These are phyloP conservation scores for Tetraselmis chui DNA, from an alignment of 139 green algal genomes.

Conservation along the genomic window DNA sequence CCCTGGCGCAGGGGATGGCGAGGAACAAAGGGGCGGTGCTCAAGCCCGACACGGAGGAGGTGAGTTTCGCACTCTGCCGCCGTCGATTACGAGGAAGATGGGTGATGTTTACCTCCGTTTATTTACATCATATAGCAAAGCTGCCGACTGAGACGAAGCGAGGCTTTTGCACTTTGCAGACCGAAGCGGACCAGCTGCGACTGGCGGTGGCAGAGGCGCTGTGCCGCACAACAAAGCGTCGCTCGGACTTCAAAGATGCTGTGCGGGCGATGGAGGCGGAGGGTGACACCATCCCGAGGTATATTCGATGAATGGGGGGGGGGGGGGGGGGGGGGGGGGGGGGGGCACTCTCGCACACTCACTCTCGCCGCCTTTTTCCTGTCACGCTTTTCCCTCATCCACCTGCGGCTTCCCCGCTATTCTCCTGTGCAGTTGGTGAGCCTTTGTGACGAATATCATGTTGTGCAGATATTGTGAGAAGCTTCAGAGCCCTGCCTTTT, in stretches of 20 bases:
- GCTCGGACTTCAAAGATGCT: conserved; percentile 37
- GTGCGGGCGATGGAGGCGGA: conserved; percentile 33
- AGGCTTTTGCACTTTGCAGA: background rate
- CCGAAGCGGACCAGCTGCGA: conserved; percentile 43
- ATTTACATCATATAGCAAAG: conserved; percentile 4
- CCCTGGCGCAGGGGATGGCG: conserved; percentile 40
- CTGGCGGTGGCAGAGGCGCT: conserved; percentile 49
- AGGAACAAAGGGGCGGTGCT: conserved; percentile 40
- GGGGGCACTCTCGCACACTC: too few relatives aligned
- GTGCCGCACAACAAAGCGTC: conserved; percentile 36
- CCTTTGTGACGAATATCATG: too few relatives aligned
- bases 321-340: too few relatives aligned
- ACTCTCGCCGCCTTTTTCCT: background rate
- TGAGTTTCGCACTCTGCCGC: background rate
- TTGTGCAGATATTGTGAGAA: conserved; percentile 48
- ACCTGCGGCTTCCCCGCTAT: too few relatives aligned
- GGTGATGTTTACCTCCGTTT: too few relatives aligned
- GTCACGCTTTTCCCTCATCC: too few relatives aligned
- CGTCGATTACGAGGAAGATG: background rate
- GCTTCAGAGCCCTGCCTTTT: conserved; percentile 41
- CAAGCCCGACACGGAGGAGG: conserved; percentile 17
- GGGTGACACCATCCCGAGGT: conserved; percentile 27
- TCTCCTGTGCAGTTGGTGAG: too few relatives aligned
- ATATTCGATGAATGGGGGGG: background rate
- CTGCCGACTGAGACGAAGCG: background rate